Evolutionary conservation across 768 basidiomycete genomes (phyloP).

Genomic region (Chalciporus chontae): DNA sequence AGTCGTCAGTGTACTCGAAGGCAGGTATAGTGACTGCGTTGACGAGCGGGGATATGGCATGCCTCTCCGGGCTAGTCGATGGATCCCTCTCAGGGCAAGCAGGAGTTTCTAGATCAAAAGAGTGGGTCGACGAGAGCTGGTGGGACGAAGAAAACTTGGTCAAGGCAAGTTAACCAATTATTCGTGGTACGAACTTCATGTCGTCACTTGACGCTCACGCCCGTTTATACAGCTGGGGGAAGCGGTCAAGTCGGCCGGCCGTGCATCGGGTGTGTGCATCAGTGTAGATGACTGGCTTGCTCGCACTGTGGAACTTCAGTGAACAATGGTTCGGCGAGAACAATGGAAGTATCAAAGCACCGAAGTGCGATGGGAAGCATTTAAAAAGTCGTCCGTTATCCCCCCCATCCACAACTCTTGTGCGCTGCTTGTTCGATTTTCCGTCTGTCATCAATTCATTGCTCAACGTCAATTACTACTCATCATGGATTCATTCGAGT

Average conservation of each 20-base stretch:
- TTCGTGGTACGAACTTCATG: background rate
- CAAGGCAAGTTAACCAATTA: conserved; percentile 42
- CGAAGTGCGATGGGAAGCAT: too few species aligned
- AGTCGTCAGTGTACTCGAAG: conserved; percentile 88
- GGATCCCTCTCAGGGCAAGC: background rate
- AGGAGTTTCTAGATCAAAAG: background rate
- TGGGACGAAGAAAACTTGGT: conserved; percentile 60
- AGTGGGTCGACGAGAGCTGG: conserved; percentile 47
- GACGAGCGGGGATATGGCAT: conserved; percentile 78
- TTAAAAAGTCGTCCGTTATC: too few species aligned
- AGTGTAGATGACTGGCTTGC: conserved; percentile 56
- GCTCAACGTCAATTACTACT: too few species aligned
- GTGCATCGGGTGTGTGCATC: conserved; percentile 25
- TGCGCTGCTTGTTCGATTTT: too few species aligned
- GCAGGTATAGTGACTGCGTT: conserved; percentile 95
- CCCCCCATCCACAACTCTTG: too few species aligned
- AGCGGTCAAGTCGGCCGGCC: conserved; percentile 51
- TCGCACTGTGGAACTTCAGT: conserved; percentile 42
- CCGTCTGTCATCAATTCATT: too few species aligned
- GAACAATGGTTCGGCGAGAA: too few species aligned
- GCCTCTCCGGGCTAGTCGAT: conserved; percentile 62
- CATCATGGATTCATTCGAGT: too few species aligned
- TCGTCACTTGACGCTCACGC: background rate
- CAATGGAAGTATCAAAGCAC: too few species aligned
- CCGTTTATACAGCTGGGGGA: conserved; percentile 54